Percentiles rank a stretch among this genome's conserved stretches.
phyloP scores from a whole-genome alignment of 1,284 basidiomycete genomes.

The Fistulina hepatica region DNA sequence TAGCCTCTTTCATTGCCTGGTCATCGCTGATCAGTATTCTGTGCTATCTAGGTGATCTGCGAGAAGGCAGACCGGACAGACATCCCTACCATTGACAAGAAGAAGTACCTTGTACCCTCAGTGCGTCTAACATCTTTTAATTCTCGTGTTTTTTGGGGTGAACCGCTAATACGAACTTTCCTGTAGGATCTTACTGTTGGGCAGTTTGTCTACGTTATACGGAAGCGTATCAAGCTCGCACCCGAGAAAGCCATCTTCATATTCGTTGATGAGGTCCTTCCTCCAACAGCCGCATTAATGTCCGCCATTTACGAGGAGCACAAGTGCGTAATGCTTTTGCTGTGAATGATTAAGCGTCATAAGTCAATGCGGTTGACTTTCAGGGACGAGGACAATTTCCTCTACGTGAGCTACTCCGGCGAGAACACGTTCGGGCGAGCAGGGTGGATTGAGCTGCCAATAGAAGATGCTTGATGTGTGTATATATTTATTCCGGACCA shows the following conservation, averaged over 20 bases:
- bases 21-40: constrained; percentile 10
- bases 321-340: constrained; percentile 63
- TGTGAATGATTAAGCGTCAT: too few relatives aligned
- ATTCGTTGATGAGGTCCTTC: constrained; percentile 97
- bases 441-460: constrained; percentile 39
- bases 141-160: constrained; percentile 15
- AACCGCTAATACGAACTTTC: constrained; percentile 4
- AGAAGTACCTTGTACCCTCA: constrained; percentile 99
- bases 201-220: constrained; percentile 99
- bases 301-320: constrained; percentile 99
- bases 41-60: constrained; percentile 78
- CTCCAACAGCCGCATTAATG: constrained; percentile 97
- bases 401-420: constrained; percentile 93
- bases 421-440: constrained; percentile 87
- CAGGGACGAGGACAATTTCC: constrained; percentile 93
- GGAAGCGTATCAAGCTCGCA: constrained; percentile 99
- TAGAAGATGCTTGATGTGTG: too few relatives aligned
- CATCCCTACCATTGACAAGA: constrained; percentile 99
- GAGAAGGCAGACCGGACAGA: constrained; percentile 99
- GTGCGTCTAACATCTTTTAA: constrained; percentile 35
- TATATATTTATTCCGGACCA: too few relatives aligned
- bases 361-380: too few relatives aligned
- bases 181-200: constrained; percentile 91
- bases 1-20: constrained; percentile 4
- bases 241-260: constrained; percentile 99